Conservation (phyloP, 164 flowering plant genomes). For the Magnolia sinica region DNA sequence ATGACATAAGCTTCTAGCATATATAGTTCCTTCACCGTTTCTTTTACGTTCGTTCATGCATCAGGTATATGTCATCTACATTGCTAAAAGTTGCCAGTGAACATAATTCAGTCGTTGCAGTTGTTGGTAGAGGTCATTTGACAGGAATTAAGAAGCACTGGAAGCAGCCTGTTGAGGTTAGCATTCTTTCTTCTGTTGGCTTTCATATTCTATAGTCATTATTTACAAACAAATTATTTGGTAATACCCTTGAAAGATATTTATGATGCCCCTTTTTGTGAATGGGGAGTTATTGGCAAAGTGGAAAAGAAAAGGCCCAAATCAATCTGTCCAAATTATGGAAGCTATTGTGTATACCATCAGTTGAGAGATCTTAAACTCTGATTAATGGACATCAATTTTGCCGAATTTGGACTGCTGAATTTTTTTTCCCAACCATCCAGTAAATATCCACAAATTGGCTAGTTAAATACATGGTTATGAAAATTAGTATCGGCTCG, state of each 20-base stretch:
- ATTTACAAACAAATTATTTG: background rate
- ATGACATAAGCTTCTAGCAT: background rate
- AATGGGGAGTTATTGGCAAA: too few relatives aligned
- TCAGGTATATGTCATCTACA: slow-evolving; percentile 82
- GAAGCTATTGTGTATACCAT: too few relatives aligned
- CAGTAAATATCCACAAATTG: too few relatives aligned
- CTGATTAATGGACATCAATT: too few relatives aligned
- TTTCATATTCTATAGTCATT: background rate
- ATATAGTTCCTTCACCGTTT: background rate
- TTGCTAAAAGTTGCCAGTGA: slow-evolving; percentile 63
- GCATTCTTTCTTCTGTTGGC: slow-evolving; percentile 2
- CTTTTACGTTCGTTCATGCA: background rate
- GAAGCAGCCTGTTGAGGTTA: slow-evolving; percentile 78
- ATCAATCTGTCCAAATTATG: too few relatives aligned
- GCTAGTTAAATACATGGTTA: too few relatives aligned
- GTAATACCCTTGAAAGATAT: background rate
- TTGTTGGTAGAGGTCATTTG: slow-evolving; percentile 95
- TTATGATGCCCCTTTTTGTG: too few relatives aligned
- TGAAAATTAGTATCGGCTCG: too few relatives aligned
- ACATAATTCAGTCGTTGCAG: slow-evolving; percentile 87
- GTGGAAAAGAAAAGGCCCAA: too few relatives aligned
- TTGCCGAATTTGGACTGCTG: too few relatives aligned
- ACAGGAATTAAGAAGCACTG: slow-evolving; percentile 83
- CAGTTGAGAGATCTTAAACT: too few relatives aligned
- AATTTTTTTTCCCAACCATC: too few relatives aligned